Base-by-base conservation (phyloP, 345 rosid species). In the Camelina laxa region DNA sequence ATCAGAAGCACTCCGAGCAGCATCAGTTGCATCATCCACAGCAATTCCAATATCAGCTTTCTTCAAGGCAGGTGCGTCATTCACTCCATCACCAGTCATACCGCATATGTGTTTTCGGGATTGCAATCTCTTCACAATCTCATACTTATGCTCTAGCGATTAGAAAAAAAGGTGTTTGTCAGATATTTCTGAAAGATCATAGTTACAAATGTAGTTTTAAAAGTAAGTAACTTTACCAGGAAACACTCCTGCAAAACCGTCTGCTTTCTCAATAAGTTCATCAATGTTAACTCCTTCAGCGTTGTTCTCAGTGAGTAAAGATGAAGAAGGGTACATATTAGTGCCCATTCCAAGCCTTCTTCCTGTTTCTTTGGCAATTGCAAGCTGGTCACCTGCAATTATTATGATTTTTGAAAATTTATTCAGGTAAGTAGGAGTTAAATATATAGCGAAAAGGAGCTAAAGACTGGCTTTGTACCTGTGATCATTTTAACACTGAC, bases 311-410 rank as follows among this genome's bases (percentile, higher is more conserved):
- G 82, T 75, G n/a, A 84, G 84, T 27, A 84, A 78, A 79, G 89
- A 63, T 48, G 93, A 84, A 42, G 91, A 82, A 2, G 96, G 98
- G 65, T 93, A 91, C 97, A 93, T 91, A 82, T 93, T 93, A 49
- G 93, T 83, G 3, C 98, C 91, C 91, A 85, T 87, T 70, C 89
- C 91, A 73, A 87, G 89, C 57, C 87, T 79, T 75, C 90, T 81
- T 60, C 90, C 91, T 9, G 89, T 86, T 77, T 86, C 89, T 75
- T 88, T 86, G 17, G 80, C 88, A 49, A 88, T 86, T 3, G 92
- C 90, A 11, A 88, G 87, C 69, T 86, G 88, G 62, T 86, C 90
- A 55, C 90, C 87, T 85, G 70, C n/a, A 53, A 36, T 50, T 8
- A 53, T 42, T 31, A 36, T 70, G 12, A 12, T 15, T 50, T 1